Evolutionary conservation across 805 yeast species (phyloP).

Genomic region (Nakazawaea ernobii): DNA sequence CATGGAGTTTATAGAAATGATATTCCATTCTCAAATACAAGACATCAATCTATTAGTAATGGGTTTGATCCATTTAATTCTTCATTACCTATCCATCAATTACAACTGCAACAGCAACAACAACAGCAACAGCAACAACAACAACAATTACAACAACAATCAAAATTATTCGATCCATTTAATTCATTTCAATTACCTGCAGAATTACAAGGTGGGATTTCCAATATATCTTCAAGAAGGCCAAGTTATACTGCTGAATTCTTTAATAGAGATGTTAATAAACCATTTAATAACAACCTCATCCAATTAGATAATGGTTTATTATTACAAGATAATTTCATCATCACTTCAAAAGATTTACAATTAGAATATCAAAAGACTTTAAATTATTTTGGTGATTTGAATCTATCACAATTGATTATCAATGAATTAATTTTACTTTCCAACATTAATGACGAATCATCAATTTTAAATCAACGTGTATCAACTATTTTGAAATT

Average conservation of each 20-base stretch:
- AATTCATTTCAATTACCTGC: conserved; percentile 41
- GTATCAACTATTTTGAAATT: conserved; percentile 30
- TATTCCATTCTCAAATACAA: conserved; percentile 7
- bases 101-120: conserved; percentile 6
- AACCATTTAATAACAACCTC: conserved; percentile 4
- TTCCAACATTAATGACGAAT: conserved; percentile 14
- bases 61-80: conserved; percentile 9
- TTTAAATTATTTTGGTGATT: conserved; percentile 48
- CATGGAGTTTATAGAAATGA: not conserved
- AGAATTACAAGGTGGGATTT: conserved; percentile 61
- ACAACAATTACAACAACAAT: conserved; percentile 8
- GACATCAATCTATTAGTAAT: conserved; percentile 9
- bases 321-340: conserved; percentile 46
- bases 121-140: conserved; percentile 13
- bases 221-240: conserved; percentile 59
- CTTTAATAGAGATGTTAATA: conserved; percentile 26
- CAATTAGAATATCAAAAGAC: conserved; percentile 43
- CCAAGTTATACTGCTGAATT: conserved; percentile 73
- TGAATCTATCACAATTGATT: conserved; percentile 31
- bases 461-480: conserved; percentile 9
- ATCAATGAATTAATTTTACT: conserved; percentile 28
- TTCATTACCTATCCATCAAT: conserved; percentile 4
- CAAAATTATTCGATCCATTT: conserved; percentile 12
- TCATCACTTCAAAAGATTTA: conserved; percentile 55
- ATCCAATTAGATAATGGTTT: conserved; percentile 57